Evolutionary conservation across 768 basidiomycete genomes (phyloP), one percentile per base, ranked within the genome.

Genomic region (Melanogaster broomeanus): DNA sequence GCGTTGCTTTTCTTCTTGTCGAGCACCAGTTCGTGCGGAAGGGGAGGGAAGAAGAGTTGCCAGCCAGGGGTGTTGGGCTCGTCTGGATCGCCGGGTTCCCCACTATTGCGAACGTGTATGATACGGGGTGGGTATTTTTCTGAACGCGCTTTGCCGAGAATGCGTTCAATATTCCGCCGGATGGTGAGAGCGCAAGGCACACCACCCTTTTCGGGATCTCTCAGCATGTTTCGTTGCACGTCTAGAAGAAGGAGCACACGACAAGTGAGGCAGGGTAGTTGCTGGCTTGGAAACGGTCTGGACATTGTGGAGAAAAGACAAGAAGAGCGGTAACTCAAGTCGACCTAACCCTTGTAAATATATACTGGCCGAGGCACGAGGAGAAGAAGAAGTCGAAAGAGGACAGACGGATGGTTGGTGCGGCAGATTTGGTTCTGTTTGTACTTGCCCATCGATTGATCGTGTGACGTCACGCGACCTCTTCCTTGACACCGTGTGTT

Each of bases 1-100:
- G 85, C 84, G 57, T 88, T 87, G 70, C 83, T 86, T 70, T 84
- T 84, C 43, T 71, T 70, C 70, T 87, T 88, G 70, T 88, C 85
- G 41, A 88, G 57, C 45, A 86, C 72, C 44, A 69, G 63, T 63
- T 88, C 86, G 59, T 73, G 60, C 0, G 75, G 65, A 8, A 74
- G 73, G 0, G 83, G 80, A 16, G 72, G 58, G 67, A 82, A 80
- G 48, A 77, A 75, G 59, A 88, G 81, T 57, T 80, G 66, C 87
- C 86, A 88, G 3, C 84, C 84, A 1, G 74, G 63, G 1, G 80
- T 69, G 53, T 72, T 55, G 0, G 76, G 78, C 61, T 83, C 82
- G 68, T 88, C 87, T 5, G 78, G 65, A 13, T 88, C 85, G 35
- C 84, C 79, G 1, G 60, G 55, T 56, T 83, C 85, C 30, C 87